Conservation (phyloP, 2,329 filamentous ascomycete species). For the Paecilomyces variotii region DNA sequence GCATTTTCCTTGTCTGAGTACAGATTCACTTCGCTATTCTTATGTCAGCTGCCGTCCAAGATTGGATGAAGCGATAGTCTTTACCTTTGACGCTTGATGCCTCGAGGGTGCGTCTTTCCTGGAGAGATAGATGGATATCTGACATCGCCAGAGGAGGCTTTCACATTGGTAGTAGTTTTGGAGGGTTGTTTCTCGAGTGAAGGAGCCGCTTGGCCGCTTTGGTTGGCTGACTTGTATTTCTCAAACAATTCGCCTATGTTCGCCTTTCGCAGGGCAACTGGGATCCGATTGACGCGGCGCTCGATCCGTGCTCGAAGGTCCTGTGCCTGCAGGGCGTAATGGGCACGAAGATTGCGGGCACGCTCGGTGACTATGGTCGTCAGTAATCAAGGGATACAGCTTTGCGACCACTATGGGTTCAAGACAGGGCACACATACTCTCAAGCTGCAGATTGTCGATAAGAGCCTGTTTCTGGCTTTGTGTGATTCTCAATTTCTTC, state of each 20-base stretch:
- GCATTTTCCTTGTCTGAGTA: conserved; percentile 71
- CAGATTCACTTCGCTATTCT: conserved; percentile 53
- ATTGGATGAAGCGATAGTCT: conserved; percentile 6
- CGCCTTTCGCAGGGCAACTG: conserved; percentile 64
- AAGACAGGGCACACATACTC: conserved; percentile 47
- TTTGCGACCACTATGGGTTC: conserved; percentile 6
- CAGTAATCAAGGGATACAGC: conserved; percentile 9
- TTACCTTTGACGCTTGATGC: conserved; percentile 26
- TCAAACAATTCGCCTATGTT: conserved; percentile 74
- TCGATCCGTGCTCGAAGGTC: conserved; percentile 79
- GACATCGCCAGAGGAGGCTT: conserved; percentile 21
- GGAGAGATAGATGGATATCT: conserved; percentile 19
- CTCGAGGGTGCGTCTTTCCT: conserved; percentile 19
- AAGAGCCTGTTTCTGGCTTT: conserved; percentile 72
- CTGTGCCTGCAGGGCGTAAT: conserved; percentile 82
- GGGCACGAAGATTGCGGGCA: conserved; percentile 76
- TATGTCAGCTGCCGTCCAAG: conserved; percentile 16
- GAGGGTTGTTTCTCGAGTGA: conserved; percentile 25
- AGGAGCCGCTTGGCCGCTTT: conserved; percentile 16
- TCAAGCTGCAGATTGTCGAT: conserved; percentile 87
- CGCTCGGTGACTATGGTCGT: conserved; percentile 61
- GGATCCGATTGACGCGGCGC: conserved; percentile 88
- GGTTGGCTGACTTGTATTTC: conserved; percentile 32
- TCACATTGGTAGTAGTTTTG: conserved; percentile 21
- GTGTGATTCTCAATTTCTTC: conserved; percentile 55